Evolutionary conservation across 495 filamentous ascomycete genomes (phyloP), one percentile per base, ranked within the genome.

Genomic region (Lichina pygmaea): DNA sequence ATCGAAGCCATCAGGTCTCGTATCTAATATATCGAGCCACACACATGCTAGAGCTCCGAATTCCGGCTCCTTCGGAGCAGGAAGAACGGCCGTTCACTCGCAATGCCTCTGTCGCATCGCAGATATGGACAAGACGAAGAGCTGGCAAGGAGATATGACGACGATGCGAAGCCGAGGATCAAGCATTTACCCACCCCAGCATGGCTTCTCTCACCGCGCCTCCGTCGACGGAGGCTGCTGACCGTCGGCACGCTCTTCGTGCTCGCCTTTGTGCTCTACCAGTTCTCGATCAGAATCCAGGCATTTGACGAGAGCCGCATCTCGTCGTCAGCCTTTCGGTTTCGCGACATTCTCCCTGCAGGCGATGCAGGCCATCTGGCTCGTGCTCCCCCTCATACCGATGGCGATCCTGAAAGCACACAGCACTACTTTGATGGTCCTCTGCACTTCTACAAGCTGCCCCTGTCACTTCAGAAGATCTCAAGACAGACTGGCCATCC

Each of bases 361-460:
- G 36, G 36, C 4, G 24, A 24, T 39, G 11, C 36, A 39, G 36
- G 36, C 16, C 11, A 45, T 3, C 33, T 41, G 11, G 2, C 12
- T 33, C 44, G n/a, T 37, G 12, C 44, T 3, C 31, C 42, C 3
- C 42, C 10, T 6, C 11, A 17, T 3, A 16, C 10, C 11, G 42
- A 33, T 43, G 42, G 16, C 12, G 16, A 17, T 17, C 42, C 16
- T 43, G 16, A 43, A 43, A 12, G 10, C 16, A 6, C 16, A 42
- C 44, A 12, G 5, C 30, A 49, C 36, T n/a, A 50, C 44, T 51
- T 32, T 42, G 38, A 46, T 46, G 49, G 49, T 8, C 49, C 49
- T n/a, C 33, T 51, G 38, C 5, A 34, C 30, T 47, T 45, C 48
- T 39, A 7, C 32, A 43, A 15, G 13, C 49, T 51, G 34, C 47